Evolutionary conservation across 805 yeast species (phyloP), one percentile per base, ranked within the genome.

Genomic region (Pichia heedii): DNA sequence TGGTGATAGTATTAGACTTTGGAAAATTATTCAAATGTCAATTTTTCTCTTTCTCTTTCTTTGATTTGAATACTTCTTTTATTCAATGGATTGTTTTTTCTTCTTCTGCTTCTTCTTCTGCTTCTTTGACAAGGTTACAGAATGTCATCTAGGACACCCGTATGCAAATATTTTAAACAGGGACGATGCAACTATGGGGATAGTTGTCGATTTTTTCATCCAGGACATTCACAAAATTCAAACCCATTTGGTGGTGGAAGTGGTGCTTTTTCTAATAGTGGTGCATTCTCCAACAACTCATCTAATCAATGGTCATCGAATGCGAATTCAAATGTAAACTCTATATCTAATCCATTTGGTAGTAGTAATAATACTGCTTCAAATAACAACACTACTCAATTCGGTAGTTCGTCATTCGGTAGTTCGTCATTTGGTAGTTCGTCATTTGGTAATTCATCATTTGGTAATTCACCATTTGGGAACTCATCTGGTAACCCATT

Each of bases 161-260:
- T 70, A 1, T 73, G 77, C 51, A 69, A 62, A 44, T 74, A 55
- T 48, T 73, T 54, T 45, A 70, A 64, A 42, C 67, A 66, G 33
- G 62, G 62, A 3, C 50, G 49, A 9, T 74, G 79, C 49, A 57
- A 58, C 19, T 65, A 63, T 22, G 78, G 79, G 0, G 56, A 54
- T 34, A 57, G 57, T 22, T 74, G 79, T 49, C 61, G 58, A 13
- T 71, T 62, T 49, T 65, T 70, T 1, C 79, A 74, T 50, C 65
- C 62, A 11, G 42, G 39, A 33, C 36, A 43, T 36, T 21, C 37
- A 33, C 26, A 24, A 16, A 21, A 20, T 33, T 21, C 35, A 41
- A 37, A 33, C 27, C 36, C 29, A 40, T 37, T 26, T 36, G 33
- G 33, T 2, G 39, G 36, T 39, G 37, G 41, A 26, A 36, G 39